Percentiles rank a stretch among this genome's conserved stretches.
phyloP scores from a whole-genome alignment of 768 basidiomycete genomes.

The Wakefieldia striispora region DNA sequence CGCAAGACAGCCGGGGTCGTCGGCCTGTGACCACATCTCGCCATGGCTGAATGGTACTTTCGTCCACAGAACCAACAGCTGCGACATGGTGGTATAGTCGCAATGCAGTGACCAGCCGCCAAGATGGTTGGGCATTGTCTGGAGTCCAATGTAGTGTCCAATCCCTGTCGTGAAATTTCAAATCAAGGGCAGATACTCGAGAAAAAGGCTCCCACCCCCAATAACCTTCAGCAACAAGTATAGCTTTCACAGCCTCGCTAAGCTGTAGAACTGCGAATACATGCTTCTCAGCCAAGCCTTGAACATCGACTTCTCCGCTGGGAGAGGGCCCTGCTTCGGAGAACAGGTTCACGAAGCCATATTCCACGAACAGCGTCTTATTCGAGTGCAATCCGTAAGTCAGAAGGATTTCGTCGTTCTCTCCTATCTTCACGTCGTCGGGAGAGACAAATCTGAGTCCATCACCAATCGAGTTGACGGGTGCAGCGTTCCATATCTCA shows the following conservation, averaged over 20 bases:
- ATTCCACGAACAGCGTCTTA: constrained; percentile 77
- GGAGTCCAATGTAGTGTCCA: constrained; percentile 74
- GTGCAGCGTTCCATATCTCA: constrained; percentile 37
- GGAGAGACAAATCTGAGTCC: constrained; percentile 54
- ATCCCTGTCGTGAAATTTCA: constrained; percentile 46
- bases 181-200: neutral
- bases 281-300: constrained; percentile 47
- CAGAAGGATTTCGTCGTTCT: constrained; percentile 69
- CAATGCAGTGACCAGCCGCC: constrained; percentile 70
- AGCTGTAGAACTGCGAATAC: constrained; percentile 43
- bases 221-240: constrained; percentile 65
- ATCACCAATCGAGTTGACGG: constrained; percentile 37
- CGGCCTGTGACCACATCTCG: constrained; percentile 48
- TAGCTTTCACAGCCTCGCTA: constrained; percentile 47
- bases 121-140: constrained; percentile 70
- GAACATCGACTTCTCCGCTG: constrained; percentile 62
- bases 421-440: constrained; percentile 35
- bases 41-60: constrained; percentile 47
- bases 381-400: constrained; percentile 83
- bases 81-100: constrained; percentile 58
- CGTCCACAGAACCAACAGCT: constrained; percentile 22
- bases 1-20: constrained; percentile 42
- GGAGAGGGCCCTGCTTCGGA: constrained; percentile 26
- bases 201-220: constrained; percentile 64
- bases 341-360: constrained; percentile 71